A percentile compares a stretch with the other conserved stretches of the same genome.
phyloP scores from a whole-genome alignment of 2,329 filamentous ascomycete genomes.

The Iodosphaeria phyllophila region DNA sequence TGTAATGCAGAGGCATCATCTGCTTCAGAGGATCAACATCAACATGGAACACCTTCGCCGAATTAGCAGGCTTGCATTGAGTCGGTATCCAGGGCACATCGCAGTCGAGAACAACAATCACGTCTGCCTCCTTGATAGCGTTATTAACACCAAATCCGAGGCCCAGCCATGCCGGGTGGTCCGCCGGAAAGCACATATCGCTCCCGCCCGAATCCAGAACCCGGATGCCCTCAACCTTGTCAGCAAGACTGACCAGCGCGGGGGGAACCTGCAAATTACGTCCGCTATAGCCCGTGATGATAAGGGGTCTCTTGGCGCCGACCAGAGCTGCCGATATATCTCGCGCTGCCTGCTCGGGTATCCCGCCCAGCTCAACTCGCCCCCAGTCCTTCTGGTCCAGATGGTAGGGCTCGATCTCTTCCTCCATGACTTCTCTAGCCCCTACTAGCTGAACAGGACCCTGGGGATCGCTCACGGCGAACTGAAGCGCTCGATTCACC shows the following conservation, averaged over 20 bases:
- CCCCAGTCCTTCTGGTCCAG: slow-evolving; percentile 54
- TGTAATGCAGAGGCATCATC: slow-evolving; percentile 57
- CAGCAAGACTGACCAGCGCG: slow-evolving; percentile 46
- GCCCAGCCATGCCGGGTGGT: slow-evolving; percentile 50
- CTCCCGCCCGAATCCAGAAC: slow-evolving; percentile 62
- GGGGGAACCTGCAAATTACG: slow-evolving; percentile 44
- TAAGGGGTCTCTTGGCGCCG: slow-evolving; percentile 43
- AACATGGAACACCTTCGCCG: slow-evolving; percentile 41
- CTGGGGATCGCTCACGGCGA: slow-evolving; percentile 57
- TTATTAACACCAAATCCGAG: slow-evolving; percentile 58
- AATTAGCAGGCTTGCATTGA: slow-evolving; percentile 33
- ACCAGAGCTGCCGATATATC: slow-evolving; percentile 45
- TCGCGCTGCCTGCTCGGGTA: slow-evolving; percentile 30
- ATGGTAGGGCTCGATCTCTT: slow-evolving; percentile 57
- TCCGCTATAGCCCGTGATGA: slow-evolving; percentile 55
- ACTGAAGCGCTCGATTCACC: slow-evolving; percentile 69
- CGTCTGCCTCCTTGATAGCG: slow-evolving; percentile 56
- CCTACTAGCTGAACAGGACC: slow-evolving; percentile 68
- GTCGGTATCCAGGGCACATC: slow-evolving; percentile 93
- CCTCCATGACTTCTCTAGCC: slow-evolving; percentile 68
- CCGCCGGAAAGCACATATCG: slow-evolving; percentile 64
- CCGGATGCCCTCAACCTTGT: slow-evolving; percentile 47
- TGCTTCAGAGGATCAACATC: slow-evolving; percentile 50
- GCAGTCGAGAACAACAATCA: slow-evolving; percentile 72
- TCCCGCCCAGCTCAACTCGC: slow-evolving; percentile 45